phyloP scores from a whole-genome alignment of 164 flowering plant genomes.

The Santalum album region DNA sequence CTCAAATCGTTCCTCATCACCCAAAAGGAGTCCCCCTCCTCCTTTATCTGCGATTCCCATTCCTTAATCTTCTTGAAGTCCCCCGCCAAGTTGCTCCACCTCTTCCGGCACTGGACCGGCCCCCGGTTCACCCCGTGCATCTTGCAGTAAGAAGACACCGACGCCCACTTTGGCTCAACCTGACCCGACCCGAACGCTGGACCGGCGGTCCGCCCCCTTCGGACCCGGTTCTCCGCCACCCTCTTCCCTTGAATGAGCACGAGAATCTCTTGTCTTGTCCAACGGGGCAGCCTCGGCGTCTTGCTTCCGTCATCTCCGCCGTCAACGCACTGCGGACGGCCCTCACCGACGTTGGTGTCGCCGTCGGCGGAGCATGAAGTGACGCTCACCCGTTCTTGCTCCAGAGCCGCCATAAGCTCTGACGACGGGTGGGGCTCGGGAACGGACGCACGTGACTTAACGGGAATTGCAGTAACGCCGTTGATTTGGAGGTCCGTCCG shows the following conservation, averaged over 20 bases:
- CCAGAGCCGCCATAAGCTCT: slow-evolving; percentile 22
- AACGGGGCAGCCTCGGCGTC: slow-evolving; percentile 74
- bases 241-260: slow-evolving; percentile 81
- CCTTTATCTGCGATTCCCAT: slow-evolving; percentile 52
- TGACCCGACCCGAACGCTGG: slow-evolving; percentile 30
- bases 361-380: slow-evolving; percentile 17
- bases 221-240: slow-evolving; percentile 66
- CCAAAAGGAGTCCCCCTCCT: slow-evolving; percentile 70
- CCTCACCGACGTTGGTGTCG: slow-evolving; percentile 24
- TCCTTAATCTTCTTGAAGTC: slow-evolving; percentile 85
- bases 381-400: slow-evolving; percentile 18
- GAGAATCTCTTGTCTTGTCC: slow-evolving; percentile 91
- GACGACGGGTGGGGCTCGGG: neutral
- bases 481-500: slow-evolving; percentile 12
- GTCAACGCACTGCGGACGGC: slow-evolving; percentile 5
- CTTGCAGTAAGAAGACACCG: slow-evolving; percentile 79
- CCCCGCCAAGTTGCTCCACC: slow-evolving; percentile 38
- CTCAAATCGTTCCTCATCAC: slow-evolving; percentile 79
- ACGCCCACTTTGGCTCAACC: slow-evolving; percentile 86
- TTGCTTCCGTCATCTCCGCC: slow-evolving; percentile 18
- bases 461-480: slow-evolving; percentile 15
- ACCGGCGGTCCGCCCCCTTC: slow-evolving; percentile 41
- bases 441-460: slow-evolving; percentile 21
- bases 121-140: slow-evolving; percentile 83
- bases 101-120: slow-evolving; percentile 66